These are phyloP conservation scores for Venturia asperata DNA, from an alignment of 2,329 filamentous ascomycete species.

Conservation along the genomic window DNA sequence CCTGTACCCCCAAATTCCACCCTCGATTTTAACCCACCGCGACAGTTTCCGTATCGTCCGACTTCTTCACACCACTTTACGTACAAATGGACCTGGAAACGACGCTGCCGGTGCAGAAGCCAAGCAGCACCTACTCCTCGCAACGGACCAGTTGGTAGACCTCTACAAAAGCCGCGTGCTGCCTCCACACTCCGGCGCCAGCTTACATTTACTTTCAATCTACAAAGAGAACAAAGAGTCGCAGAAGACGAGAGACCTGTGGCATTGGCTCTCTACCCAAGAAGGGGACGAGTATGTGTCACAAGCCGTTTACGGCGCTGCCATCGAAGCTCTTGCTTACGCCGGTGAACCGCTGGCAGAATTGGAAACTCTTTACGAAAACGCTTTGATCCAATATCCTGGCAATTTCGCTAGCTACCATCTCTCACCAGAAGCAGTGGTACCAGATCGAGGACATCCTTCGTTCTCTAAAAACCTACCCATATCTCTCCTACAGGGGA, in stretches of 20 bases:
- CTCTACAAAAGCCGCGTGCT: neutral
- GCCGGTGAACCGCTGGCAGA: slow-evolving; percentile 34
- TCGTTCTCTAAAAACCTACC: slow-evolving; percentile 33
- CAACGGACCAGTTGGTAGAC: slow-evolving; percentile 1
- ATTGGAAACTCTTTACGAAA: slow-evolving; percentile 40
- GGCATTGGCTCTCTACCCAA: slow-evolving; percentile 42
- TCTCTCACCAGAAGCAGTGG: slow-evolving; percentile 40
- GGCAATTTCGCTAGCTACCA: slow-evolving; percentile 42
- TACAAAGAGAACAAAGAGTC: slow-evolving; percentile 41
- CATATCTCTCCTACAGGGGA: slow-evolving; percentile 41
- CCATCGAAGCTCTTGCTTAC: slow-evolving; percentile 43
- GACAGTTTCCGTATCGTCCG: slow-evolving; percentile 31
- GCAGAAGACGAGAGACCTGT: slow-evolving; percentile 36
- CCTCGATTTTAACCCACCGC: neutral
- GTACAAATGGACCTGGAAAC: neutral
- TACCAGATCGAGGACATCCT: slow-evolving; percentile 36
- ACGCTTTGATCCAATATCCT: slow-evolving; percentile 42
- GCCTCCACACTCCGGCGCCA: slow-evolving; percentile 33
- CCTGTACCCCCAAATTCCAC: neutral
- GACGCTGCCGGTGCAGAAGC: slow-evolving; percentile 19
- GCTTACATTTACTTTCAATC: slow-evolving; percentile 41
- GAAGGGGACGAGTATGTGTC: slow-evolving; percentile 36
- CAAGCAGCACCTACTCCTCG: neutral
- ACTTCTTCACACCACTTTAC: slow-evolving; percentile 29
- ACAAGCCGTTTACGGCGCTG: slow-evolving; percentile 41